phyloP scores from a whole-genome alignment of 1,284 basidiomycete species.

The Leccinum subspadiceum region DNA sequence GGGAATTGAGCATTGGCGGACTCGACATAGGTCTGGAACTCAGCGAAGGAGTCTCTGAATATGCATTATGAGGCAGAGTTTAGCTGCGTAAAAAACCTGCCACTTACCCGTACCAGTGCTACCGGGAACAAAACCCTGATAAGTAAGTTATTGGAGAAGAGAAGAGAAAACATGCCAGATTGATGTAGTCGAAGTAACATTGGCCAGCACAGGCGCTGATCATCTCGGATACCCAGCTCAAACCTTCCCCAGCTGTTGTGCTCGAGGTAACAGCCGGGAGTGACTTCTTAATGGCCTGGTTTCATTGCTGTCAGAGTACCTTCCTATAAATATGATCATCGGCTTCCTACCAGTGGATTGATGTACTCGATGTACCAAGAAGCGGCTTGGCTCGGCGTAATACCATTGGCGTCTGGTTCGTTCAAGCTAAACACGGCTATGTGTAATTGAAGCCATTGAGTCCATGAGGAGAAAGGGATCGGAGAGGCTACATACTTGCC shows the following conservation, averaged over 20 bases:
- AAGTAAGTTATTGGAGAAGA: not conserved
- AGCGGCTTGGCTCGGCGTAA: conserved; percentile 31
- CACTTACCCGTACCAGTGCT: conserved; percentile 38
- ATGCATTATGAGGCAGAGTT: not conserved
- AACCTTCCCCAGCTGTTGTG: conserved; percentile 26
- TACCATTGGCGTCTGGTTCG: conserved; percentile 34
- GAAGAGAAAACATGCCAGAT: conserved; percentile 21
- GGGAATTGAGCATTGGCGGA: conserved; percentile 32
- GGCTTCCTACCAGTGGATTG: conserved; percentile 33
- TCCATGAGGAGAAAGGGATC: not conserved
- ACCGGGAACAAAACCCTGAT: not conserved
- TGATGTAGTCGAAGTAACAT: conserved; percentile 36
- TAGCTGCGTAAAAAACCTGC: not conserved
- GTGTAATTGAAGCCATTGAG: not conserved
- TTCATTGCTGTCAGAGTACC: conserved; percentile 1
- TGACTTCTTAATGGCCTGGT: conserved; percentile 34
- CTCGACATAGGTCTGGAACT: conserved; percentile 30
- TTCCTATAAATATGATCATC: not conserved
- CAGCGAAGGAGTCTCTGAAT: conserved; percentile 21
- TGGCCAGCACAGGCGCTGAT: conserved; percentile 30
- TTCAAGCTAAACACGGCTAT: conserved; percentile 39
- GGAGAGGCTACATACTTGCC: conserved; percentile 23
- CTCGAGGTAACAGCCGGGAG: conserved; percentile 37
- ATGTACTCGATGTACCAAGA: conserved; percentile 37
- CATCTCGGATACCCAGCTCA: conserved; percentile 37